Conservation (phyloP, 2,329 filamentous ascomycete species). For the Aschersonia sp. region DNA sequence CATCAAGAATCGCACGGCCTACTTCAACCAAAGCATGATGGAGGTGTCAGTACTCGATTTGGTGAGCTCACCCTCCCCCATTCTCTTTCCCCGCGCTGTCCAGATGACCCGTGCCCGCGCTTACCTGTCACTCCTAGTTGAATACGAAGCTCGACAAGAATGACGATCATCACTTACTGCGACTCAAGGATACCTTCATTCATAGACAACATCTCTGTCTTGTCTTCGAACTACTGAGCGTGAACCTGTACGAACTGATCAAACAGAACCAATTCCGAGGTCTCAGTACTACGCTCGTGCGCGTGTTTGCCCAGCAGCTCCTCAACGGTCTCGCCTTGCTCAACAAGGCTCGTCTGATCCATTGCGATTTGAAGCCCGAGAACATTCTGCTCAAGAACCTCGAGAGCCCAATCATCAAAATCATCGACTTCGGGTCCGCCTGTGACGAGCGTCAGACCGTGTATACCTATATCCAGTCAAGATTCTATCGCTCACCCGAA, state of each 20-base stretch:
- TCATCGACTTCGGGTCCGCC: constrained; percentile 97
- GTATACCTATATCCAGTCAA: constrained; percentile 97
- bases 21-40: constrained; percentile 99
- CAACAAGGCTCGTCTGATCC: constrained; percentile 92
- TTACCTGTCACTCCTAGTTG: constrained; percentile 39
- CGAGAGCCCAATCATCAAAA: constrained; percentile 98
- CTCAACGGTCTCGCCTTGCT: constrained; percentile 83
- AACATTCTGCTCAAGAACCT: constrained; percentile 97
- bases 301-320: constrained; percentile 93
- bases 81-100: background rate
- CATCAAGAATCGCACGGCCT: constrained; percentile 96
- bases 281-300: constrained; percentile 87
- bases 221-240: constrained; percentile 90
- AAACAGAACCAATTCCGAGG: constrained; percentile 99
- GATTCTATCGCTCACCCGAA: constrained; percentile 95
- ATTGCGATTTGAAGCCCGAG: constrained; percentile 96
- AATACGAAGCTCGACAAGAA: constrained; percentile 99
- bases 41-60: constrained; percentile 94
- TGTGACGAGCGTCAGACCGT: constrained; percentile 98
- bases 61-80: constrained; percentile 32
- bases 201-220: constrained; percentile 93
- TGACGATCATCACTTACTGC: constrained; percentile 89
- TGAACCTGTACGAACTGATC: constrained; percentile 96
- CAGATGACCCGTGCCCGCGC: constrained; percentile 2
- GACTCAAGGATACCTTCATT: constrained; percentile 95